Evolutionary conservation across 1,139 yeast species (phyloP).

Genomic region (Pichia sp.): DNA sequence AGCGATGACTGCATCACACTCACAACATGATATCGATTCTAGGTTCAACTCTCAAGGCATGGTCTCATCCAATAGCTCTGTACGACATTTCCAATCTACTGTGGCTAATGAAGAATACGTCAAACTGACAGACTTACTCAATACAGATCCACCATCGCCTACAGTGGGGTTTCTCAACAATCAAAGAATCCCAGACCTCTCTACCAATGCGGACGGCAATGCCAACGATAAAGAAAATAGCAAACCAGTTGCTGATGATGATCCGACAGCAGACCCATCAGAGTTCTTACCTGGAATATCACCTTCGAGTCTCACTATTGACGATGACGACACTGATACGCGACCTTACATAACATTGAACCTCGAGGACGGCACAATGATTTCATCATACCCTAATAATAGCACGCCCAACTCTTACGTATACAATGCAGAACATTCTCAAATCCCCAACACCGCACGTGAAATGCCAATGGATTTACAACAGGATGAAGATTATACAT

Average conservation of each 20-base stretch:
- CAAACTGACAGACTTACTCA: constrained; percentile 51
- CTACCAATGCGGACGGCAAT: no score
- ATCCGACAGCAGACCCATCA: no score
- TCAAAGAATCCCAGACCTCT: no score
- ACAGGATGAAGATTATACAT: constrained; percentile 33
- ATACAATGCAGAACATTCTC: constrained; percentile 25
- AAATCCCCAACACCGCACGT: constrained; percentile 26
- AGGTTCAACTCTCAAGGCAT: constrained; percentile 8
- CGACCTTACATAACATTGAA: constrained; percentile 26
- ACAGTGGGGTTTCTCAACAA: no score
- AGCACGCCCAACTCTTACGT: constrained; percentile 29
- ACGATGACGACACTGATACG: constrained; percentile 16
- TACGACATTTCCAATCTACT: constrained; percentile 22
- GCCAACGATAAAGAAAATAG: no score
- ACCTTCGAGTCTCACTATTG: no score
- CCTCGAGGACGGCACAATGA: constrained; percentile 23
- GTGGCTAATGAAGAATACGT: constrained; percentile 46
- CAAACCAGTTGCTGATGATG: no score
- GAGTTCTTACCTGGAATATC: no score
- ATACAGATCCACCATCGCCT: constrained; percentile 37
- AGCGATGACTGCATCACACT: neutral
- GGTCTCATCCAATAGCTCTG: constrained; percentile 14
- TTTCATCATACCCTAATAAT: constrained; percentile 26
- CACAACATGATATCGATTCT: neutral
- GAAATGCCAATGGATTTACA: constrained; percentile 24